Conservation (phyloP, 2,329 filamentous ascomycete genomes). For the Botrytis medusae region DNA sequence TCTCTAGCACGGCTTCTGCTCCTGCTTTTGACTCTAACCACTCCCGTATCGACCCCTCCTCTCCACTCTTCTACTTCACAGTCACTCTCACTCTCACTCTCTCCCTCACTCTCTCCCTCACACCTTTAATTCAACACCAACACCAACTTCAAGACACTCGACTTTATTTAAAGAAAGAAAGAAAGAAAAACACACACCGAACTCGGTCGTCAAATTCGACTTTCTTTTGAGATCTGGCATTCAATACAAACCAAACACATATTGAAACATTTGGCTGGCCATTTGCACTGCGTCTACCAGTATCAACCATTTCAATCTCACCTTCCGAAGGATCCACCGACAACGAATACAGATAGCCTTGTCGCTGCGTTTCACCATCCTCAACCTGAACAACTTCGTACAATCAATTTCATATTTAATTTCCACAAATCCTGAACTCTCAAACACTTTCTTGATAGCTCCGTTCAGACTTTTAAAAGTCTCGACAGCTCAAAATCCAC, state of each 20-base stretch:
- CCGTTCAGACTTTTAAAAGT: background rate
- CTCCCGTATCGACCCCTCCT: slow-evolving; percentile 9
- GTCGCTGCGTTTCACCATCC: background rate
- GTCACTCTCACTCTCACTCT: background rate
- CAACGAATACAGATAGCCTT: slow-evolving; percentile 13
- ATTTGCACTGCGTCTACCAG: background rate
- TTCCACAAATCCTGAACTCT: background rate
- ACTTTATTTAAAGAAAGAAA: background rate
- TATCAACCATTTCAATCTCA: background rate
- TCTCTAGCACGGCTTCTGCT: background rate
- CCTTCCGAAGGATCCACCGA: background rate
- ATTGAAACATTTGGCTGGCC: background rate
- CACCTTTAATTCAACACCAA: background rate
- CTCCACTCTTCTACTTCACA: background rate
- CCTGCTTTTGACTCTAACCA: slow-evolving; percentile 6
- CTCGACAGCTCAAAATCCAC: background rate
- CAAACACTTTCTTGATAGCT: background rate
- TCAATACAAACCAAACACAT: background rate
- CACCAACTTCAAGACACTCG: background rate
- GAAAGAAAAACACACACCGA: background rate
- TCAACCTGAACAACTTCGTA: background rate
- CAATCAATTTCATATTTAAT: background rate
- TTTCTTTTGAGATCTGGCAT: background rate
- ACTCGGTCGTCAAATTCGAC: background rate
- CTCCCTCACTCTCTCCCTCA: background rate